Evolutionary conservation across 2,329 filamentous ascomycete species (phyloP).

Genomic region (Acrocalymma vagum): DNA sequence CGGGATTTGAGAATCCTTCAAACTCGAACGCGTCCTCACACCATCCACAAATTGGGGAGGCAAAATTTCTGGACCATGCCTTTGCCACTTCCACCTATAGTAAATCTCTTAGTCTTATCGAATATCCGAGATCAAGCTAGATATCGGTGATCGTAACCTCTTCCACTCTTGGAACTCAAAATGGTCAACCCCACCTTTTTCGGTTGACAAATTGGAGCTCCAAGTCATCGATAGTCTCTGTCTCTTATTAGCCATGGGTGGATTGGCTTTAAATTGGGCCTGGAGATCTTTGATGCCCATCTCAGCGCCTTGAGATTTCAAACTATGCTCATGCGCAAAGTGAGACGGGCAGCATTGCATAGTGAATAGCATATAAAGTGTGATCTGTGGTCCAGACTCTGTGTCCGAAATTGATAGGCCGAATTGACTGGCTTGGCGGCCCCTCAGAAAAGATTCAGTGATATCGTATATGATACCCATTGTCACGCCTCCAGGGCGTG

Average conservation of each 20-base stretch:
- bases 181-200: slow-evolving; percentile 3
- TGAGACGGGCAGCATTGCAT: background rate
- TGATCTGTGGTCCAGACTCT: slow-evolving; percentile 3
- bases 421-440: background rate
- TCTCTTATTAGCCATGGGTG: background rate
- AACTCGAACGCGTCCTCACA: too few species aligned
- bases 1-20: too few species aligned
- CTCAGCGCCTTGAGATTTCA: background rate
- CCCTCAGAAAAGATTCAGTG: slow-evolving; percentile 7
- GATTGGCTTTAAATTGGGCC: background rate
- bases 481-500: too few species aligned
- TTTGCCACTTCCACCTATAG: too few species aligned
- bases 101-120: too few species aligned
- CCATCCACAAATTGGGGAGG: too few species aligned
- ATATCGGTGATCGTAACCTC: slow-evolving; percentile 6
- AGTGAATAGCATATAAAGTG: slow-evolving; percentile 2
- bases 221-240: background rate
- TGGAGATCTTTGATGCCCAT: background rate
- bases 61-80: too few species aligned
- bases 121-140: slow-evolving; percentile 5
- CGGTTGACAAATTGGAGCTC: slow-evolving; percentile 4
- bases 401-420: slow-evolving; percentile 2
- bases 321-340: background rate
- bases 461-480: slow-evolving; percentile 24
- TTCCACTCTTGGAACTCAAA: slow-evolving; percentile 8